Evolutionary conservation across 331 rosid species (phyloP), one percentile per base, ranked within the genome.

Genomic region (Cydonia oblonga): DNA sequence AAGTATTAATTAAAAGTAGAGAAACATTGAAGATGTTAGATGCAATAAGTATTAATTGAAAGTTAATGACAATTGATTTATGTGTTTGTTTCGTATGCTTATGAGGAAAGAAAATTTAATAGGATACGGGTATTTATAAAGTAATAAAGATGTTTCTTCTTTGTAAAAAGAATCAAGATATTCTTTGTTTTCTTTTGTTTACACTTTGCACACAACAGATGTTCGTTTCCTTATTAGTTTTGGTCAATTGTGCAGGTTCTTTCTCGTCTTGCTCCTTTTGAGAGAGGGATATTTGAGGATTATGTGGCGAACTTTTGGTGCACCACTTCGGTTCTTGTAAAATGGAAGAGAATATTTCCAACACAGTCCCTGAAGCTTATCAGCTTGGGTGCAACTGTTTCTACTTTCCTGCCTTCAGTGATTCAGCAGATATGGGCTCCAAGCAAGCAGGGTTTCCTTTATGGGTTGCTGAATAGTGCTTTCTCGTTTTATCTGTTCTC

Each of bases 241-340:
- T 81, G 80, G 69, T 72, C 46, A 54, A 68, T 66, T 35, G 16
- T 18, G 19, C 86, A 93, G 97, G 96, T 93, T 75, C 86, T 90
- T 68, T 78, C 90, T 14, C 95, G 96, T 26, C 92, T 93, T 70
- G 92, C 96, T 72, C 98, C 97, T 38, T 93, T 93, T 70, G 98
- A 93, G 79, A 82, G 98, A 77, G 98, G 98, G 52, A 71, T 93
- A 85, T 91, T 85, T 68, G 98, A 91, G 85, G 98, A 93, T 72
- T 93, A 91, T 35, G 97, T 93, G 66, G 98, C 96, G 63, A 95
- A 86, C 79, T 89, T 95, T 84, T 95, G 98, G 98, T 95, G 97
- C 74, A 82, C 96, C 62, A 86, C 97, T 58, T 95, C 96, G 9
- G 81, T 89, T 78, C 77, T 91, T 70, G 72, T 95, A 64, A 89